Conservation (phyloP, 1,139 yeast species). For the Eremothecium cymbalariae region DNA sequence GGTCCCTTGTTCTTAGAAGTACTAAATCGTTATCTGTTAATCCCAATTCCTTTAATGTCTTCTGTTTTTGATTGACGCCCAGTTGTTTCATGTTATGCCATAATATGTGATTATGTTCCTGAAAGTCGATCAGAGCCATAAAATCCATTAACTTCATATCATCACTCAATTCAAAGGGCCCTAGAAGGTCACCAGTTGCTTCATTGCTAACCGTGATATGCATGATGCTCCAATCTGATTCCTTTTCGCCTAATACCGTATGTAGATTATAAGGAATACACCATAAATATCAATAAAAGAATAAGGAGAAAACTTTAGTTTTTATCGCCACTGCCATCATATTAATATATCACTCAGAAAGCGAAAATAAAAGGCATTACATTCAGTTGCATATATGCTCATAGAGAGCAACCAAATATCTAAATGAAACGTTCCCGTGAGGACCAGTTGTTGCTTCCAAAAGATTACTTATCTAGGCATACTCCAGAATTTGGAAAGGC, state of each 20-base stretch:
- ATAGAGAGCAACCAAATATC: no score
- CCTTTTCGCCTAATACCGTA: no score
- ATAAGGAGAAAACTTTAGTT: no score
- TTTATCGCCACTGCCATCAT: no score
- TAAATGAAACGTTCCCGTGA: slow-evolving; percentile 14
- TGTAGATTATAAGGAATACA: no score
- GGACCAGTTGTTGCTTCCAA: slow-evolving; percentile 32
- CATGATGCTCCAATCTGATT: slow-evolving; percentile 20
- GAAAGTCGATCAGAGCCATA: slow-evolving; percentile 57
- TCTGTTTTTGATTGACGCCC: slow-evolving; percentile 27
- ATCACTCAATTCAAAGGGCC: slow-evolving; percentile 39
- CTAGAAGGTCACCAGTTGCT: slow-evolving; percentile 23
- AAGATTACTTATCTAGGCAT: slow-evolving; percentile 38
- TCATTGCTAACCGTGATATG: slow-evolving; percentile 28
- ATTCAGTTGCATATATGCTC: no score
- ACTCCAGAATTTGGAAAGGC: slow-evolving; percentile 40
- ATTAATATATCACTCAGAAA: no score
- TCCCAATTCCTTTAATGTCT: slow-evolving; percentile 40
- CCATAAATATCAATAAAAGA: no score
- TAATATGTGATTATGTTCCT: slow-evolving; percentile 41
- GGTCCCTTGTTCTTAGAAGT: slow-evolving; percentile 28
- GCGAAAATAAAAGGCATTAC: no score
- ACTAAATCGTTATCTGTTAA: slow-evolving; percentile 54
- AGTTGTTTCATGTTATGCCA: slow-evolving; percentile 42
- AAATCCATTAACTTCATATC: slow-evolving; percentile 62